Evolutionary conservation across 2,329 filamentous ascomycete species (phyloP).

Genomic region (Exophiala sp.): DNA sequence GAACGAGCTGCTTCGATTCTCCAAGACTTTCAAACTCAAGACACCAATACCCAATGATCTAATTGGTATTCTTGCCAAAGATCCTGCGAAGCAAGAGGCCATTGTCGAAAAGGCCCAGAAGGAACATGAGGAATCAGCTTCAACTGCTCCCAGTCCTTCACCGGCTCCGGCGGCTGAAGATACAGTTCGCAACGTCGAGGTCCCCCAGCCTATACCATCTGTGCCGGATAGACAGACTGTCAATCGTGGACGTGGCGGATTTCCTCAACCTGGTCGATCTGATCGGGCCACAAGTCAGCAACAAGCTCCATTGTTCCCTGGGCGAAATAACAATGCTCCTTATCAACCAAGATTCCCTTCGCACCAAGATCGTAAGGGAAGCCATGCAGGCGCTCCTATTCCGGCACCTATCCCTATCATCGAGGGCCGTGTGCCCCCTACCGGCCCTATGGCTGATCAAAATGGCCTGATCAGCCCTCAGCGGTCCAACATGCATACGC

Average conservation of each 20-base stretch:
- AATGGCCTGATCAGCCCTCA: conserved; percentile 37
- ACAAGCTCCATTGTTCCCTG: conserved; percentile 11
- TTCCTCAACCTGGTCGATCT: conserved; percentile 23
- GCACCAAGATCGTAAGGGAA: conserved; percentile 26
- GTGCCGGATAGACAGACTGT: conserved; percentile 48
- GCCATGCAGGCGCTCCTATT: conserved; percentile 30
- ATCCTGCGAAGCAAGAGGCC: conserved; percentile 87
- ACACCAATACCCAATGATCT: conserved; percentile 89
- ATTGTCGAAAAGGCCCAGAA: conserved; percentile 85
- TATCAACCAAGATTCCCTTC: conserved; percentile 16
- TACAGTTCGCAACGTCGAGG: conserved; percentile 52
- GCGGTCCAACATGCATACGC: conserved; percentile 49
- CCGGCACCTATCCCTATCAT: conserved; percentile 56
- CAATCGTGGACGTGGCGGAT: conserved; percentile 45
- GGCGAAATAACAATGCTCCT: conserved; percentile 13
- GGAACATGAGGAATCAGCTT: conserved; percentile 61
- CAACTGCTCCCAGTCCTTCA: conserved; percentile 28
- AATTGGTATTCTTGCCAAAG: conserved; percentile 92
- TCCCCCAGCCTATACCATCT: conserved; percentile 35
- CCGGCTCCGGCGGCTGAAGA: conserved; percentile 43
- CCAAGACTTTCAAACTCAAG: conserved; percentile 86
- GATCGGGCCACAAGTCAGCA: conserved; percentile 38
- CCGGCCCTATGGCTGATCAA: conserved; percentile 64
- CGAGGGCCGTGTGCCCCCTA: conserved; percentile 69
- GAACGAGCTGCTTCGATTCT: conserved; percentile 93